Conservation (phyloP, 805 yeast genomes). For the Candida takata region DNA sequence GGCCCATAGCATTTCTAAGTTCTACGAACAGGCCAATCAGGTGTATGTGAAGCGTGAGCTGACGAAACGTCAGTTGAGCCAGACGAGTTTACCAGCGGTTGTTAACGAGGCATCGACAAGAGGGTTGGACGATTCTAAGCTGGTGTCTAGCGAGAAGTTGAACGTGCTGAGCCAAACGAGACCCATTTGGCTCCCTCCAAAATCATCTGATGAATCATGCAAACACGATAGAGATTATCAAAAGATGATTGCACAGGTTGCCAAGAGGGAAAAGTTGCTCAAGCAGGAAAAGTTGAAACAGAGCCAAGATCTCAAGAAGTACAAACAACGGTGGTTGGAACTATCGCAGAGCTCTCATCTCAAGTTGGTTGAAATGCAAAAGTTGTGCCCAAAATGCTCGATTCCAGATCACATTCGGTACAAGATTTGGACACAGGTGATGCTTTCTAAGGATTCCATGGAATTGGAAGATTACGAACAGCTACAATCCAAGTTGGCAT, state of each 20-base stretch:
- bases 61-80: constrained; percentile 12
- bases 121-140: constrained; percentile 49
- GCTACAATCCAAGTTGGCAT: constrained; percentile 23
- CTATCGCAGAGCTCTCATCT: constrained; percentile 12
- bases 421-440: constrained; percentile 14
- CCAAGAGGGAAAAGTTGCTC: constrained; percentile 13
- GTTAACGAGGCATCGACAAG: constrained; percentile 29
- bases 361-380: constrained; percentile 14
- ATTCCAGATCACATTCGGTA: constrained; percentile 21
- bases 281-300: constrained; percentile 4
- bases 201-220: constrained; percentile 41
- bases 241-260: constrained; percentile 26
- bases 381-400: constrained; percentile 15
- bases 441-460: constrained; percentile 10
- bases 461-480: constrained; percentile 32
- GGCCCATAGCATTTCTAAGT: constrained; percentile 19
- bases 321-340: constrained; percentile 19
- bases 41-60: constrained; percentile 14
- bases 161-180: constrained; percentile 43
- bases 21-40: constrained; percentile 18
- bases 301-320: constrained; percentile 9
- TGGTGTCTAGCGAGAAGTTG: constrained; percentile 38
- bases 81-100: constrained; percentile 28
- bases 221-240: constrained; percentile 53
- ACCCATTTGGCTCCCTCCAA: constrained; percentile 67